Conservation (phyloP, 2,329 filamentous ascomycete genomes). For the Neoarthrinium moseri region DNA sequence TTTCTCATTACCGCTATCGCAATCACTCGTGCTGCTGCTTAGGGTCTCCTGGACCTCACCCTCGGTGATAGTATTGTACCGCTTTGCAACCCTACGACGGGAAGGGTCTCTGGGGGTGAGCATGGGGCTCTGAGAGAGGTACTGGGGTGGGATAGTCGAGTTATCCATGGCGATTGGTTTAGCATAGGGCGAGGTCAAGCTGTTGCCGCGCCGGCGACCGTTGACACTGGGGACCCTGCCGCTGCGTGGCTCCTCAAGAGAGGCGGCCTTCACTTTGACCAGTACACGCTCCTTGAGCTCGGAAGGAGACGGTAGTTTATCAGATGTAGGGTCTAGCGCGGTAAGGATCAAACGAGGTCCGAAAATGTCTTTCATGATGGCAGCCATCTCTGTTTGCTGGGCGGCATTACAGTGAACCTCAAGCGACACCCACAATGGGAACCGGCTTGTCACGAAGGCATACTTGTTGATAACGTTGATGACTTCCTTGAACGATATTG, state of each 20-base stretch:
- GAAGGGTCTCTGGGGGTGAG: conserved; percentile 50
- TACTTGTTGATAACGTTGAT: conserved; percentile 94
- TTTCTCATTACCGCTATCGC: conserved; percentile 66
- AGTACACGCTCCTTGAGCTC: conserved; percentile 81
- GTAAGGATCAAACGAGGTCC: conserved; percentile 75
- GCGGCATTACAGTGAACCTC: conserved; percentile 87
- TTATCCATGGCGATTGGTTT: conserved; percentile 63
- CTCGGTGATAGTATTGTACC: conserved; percentile 57
- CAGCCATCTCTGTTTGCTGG: conserved; percentile 86
- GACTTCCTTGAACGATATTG: conserved; percentile 86
- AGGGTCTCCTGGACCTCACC: conserved; percentile 53
- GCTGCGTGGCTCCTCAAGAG: conserved; percentile 37
- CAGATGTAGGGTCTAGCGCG: conserved; percentile 66
- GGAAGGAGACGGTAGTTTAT: conserved; percentile 78
- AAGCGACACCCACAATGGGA: conserved; percentile 89
- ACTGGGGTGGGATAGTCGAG: conserved; percentile 47
- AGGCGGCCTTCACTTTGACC: conserved; percentile 88
- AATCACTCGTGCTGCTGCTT: conserved; percentile 73
- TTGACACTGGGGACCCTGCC: conserved; percentile 33
- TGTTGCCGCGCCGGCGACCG: conserved; percentile 60
- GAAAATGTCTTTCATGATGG: conserved; percentile 83
- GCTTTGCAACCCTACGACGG: conserved; percentile 49
- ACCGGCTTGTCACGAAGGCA: conserved; percentile 83
- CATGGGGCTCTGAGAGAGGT: conserved; percentile 54
- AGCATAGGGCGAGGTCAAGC: conserved; percentile 75